These are phyloP conservation scores for Aspergillus leporis DNA, from an alignment of 495 filamentous ascomycete species.

Conservation along the genomic window DNA sequence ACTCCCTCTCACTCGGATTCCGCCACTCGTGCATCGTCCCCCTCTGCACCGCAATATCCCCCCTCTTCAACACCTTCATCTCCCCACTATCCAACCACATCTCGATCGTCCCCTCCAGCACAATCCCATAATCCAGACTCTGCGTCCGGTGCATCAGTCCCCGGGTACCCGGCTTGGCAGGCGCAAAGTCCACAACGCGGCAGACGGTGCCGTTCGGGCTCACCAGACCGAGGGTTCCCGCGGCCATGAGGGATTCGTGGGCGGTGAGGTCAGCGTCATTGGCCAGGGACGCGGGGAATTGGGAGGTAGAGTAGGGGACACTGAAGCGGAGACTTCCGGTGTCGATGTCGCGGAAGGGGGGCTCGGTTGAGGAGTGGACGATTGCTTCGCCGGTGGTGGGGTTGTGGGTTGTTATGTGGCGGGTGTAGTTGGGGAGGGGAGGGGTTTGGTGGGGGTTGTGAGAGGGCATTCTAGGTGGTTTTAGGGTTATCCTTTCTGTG, in stretches of 20 bases:
- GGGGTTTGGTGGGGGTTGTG: slow-evolving; percentile 11
- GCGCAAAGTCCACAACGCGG: slow-evolving; percentile 65
- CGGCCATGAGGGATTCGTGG: slow-evolving; percentile 35
- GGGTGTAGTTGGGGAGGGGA: slow-evolving; percentile 33
- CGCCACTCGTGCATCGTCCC: slow-evolving; percentile 51
- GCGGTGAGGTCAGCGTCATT: slow-evolving; percentile 47
- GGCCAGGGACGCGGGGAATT: slow-evolving; percentile 56
- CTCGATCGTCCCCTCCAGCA: slow-evolving; percentile 75
- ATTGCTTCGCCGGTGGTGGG: slow-evolving; percentile 30
- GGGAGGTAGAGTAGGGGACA: slow-evolving; percentile 52
- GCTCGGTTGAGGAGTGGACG: slow-evolving; percentile 26
- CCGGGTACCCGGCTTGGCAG: slow-evolving; percentile 47
- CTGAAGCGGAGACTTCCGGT: slow-evolving; percentile 28
- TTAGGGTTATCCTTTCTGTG: not conserved
- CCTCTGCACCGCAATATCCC: slow-evolving; percentile 70
- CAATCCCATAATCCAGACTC: slow-evolving; percentile 72
- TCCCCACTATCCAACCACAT: slow-evolving; percentile 70
- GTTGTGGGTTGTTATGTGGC: slow-evolving; percentile 45
- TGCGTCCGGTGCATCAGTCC: slow-evolving; percentile 69
- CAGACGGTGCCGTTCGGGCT: slow-evolving; percentile 54
- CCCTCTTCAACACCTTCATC: slow-evolving; percentile 63
- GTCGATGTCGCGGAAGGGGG: slow-evolving; percentile 23
- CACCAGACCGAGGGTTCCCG: slow-evolving; percentile 42
- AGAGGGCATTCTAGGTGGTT: not conserved
- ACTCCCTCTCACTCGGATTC: slow-evolving; percentile 41